Percentiles rank a stretch among this genome's conserved stretches.
phyloP scores from a whole-genome alignment of 768 basidiomycete species.

The Hygrophorus pudorinus region DNA sequence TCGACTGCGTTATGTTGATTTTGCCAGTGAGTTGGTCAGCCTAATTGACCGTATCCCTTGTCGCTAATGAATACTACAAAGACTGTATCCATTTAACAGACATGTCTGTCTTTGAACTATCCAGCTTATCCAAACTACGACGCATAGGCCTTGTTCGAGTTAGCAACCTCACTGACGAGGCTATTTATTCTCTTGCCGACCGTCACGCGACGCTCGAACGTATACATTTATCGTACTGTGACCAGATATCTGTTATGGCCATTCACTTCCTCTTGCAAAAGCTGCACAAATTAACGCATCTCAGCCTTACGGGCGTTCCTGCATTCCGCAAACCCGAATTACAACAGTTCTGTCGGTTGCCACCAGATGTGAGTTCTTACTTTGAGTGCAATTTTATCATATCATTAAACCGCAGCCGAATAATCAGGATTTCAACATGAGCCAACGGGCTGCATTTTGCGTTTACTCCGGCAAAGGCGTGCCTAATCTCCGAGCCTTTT shows the following conservation, averaged over 20 bases:
- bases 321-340: slow-evolving; percentile 80
- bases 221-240: slow-evolving; percentile 95
- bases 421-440: slow-evolving; percentile 78
- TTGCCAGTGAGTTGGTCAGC: slow-evolving; percentile 64
- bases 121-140: slow-evolving; percentile 79
- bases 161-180: slow-evolving; percentile 86
- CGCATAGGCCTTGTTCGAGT: slow-evolving; percentile 94
- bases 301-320: slow-evolving; percentile 95
- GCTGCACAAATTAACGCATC: slow-evolving; percentile 85
- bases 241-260: slow-evolving; percentile 86
- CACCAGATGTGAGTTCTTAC: slow-evolving; percentile 58
- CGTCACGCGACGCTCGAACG: slow-evolving; percentile 84
- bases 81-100: slow-evolving; percentile 86
- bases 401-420: no score
- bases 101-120: slow-evolving; percentile 87
- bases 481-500: slow-evolving; percentile 64
- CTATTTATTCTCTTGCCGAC: slow-evolving; percentile 80
- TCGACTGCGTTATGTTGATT: slow-evolving; percentile 87
- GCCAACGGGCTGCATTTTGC: slow-evolving; percentile 86
- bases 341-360: slow-evolving; percentile 82
- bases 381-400: background rate
- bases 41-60: slow-evolving; percentile 4
- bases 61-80: slow-evolving; percentile 20
- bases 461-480: slow-evolving; percentile 95
- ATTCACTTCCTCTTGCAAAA: slow-evolving; percentile 84